phyloP scores from a whole-genome alignment of 1,284 basidiomycete genomes.

The Cryptococcus depauperatus region DNA sequence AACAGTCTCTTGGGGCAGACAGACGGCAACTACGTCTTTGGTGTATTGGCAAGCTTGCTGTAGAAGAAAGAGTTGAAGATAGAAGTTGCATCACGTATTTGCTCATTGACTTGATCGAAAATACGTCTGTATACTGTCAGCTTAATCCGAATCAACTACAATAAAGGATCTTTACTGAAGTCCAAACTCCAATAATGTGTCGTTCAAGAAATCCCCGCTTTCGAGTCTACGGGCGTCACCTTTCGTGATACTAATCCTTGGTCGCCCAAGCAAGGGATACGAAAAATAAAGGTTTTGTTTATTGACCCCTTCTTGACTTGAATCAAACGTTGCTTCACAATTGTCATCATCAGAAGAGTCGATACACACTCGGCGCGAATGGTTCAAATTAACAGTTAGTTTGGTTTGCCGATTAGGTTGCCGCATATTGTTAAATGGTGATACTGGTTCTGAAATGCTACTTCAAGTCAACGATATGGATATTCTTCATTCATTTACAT shows the following conservation, averaged over 20 bases:
- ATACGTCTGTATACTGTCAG: conserved; percentile 52
- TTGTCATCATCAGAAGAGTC: neutral
- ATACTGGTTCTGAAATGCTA: too few relatives aligned
- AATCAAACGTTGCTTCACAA: too few relatives aligned
- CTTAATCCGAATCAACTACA: neutral
- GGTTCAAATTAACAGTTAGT: too few relatives aligned
- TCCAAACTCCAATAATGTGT: conserved; percentile 91
- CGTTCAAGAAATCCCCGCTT: conserved; percentile 81
- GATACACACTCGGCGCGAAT: too few relatives aligned
- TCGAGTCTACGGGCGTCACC: conserved; percentile 67
- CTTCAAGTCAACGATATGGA: too few relatives aligned
- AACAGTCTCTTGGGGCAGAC: neutral
- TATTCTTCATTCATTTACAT: too few relatives aligned
- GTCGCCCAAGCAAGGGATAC: conserved; percentile 61
- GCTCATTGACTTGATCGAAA: conserved; percentile 53
- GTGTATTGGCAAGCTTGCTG: conserved; percentile 65
- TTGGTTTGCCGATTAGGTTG: too few relatives aligned
- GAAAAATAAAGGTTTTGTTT: conserved; percentile 45
- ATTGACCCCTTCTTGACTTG: neutral
- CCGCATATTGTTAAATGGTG: too few relatives aligned
- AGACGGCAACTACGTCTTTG: conserved; percentile 53
- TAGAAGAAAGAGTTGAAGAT: conserved; percentile 98
- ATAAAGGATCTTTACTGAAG: neutral
- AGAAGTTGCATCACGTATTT: conserved; percentile 56
- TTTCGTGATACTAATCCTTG: conserved; percentile 66